Percentiles rank a stretch among this genome's conserved stretches.
These are phyloP conservation scores for Boletus sp. DNA, from an alignment of 1,284 basidiomycete species.

Conservation along the genomic window DNA sequence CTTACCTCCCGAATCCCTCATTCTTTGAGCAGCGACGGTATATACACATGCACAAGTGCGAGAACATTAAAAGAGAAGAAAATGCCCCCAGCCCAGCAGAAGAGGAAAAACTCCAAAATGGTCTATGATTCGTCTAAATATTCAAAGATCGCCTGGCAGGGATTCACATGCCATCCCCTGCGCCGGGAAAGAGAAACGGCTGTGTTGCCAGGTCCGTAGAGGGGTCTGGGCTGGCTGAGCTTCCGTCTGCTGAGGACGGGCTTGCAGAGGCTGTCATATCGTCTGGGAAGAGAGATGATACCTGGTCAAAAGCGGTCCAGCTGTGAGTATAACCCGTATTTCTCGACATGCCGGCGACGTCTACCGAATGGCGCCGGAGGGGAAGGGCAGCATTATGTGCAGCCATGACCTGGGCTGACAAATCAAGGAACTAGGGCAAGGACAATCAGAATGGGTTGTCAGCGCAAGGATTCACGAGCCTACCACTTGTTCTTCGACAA, in stretches of 20 bases:
- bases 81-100: neutral
- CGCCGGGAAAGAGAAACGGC: slow-evolving; percentile 21
- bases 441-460: neutral
- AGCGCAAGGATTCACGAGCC: slow-evolving; percentile 9
- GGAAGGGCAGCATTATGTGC: slow-evolving; percentile 25
- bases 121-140: slow-evolving; percentile 7
- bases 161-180: slow-evolving; percentile 15
- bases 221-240: slow-evolving; percentile 17
- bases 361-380: slow-evolving; percentile 31
- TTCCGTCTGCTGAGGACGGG: slow-evolving; percentile 23
- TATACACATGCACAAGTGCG: neutral
- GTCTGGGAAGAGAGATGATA: slow-evolving; percentile 14
- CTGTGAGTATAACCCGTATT: slow-evolving; percentile 11
- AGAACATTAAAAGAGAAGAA: neutral
- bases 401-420: slow-evolving; percentile 29
- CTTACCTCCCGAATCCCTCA: neutral
- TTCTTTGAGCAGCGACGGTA: neutral
- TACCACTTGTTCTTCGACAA: slow-evolving; percentile 54
- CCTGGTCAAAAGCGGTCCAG: slow-evolving; percentile 18
- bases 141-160: slow-evolving; percentile 1
- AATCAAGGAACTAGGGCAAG: slow-evolving; percentile 26
- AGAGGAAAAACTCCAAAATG: slow-evolving; percentile 1
- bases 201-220: slow-evolving; percentile 19
- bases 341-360: slow-evolving; percentile 17
- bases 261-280: slow-evolving; percentile 26